These are phyloP conservation scores for Tritrichomonas musculus DNA, from an alignment of 208 protist species.

Conservation along the genomic window DNA sequence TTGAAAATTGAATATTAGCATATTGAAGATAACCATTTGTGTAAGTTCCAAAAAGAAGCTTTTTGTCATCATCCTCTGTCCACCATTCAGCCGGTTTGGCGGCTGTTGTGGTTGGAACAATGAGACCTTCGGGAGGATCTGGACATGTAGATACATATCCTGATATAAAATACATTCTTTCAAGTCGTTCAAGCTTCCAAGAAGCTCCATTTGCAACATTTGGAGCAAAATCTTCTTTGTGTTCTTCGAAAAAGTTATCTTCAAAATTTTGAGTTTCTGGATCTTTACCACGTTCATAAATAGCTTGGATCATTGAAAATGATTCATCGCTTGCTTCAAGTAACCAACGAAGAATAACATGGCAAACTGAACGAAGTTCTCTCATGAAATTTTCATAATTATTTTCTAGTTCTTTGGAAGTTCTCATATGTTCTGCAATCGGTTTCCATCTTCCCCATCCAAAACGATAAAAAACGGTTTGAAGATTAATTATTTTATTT, in stretches of 20 bases:
- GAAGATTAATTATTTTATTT: not conserved
- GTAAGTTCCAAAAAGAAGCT: not conserved
- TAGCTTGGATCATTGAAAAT: not conserved
- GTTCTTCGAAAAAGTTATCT: not conserved
- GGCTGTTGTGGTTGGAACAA: not conserved
- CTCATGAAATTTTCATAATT: not conserved
- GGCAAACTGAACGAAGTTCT: not conserved
- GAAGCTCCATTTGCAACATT: not conserved
- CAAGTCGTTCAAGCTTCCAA: not conserved
- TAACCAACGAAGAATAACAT: not conserved
- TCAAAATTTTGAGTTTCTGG: not conserved
- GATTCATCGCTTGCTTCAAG: not conserved
- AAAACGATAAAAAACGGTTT: not conserved
- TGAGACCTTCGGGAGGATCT: not conserved
- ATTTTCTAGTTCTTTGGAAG: not conserved
- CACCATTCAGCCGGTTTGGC: not conserved
- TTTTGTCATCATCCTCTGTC: not conserved
- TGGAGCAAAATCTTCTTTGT: not conserved
- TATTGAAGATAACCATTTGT: not conserved
- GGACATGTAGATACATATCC: not conserved
- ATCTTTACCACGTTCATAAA: not conserved
- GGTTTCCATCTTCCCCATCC: conserved; percentile 24
- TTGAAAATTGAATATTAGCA: not conserved
- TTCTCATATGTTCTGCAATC: not conserved
- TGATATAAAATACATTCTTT: not conserved